Conservation (phyloP, 257 asterid genomes). For the Forsythia suspensa region DNA sequence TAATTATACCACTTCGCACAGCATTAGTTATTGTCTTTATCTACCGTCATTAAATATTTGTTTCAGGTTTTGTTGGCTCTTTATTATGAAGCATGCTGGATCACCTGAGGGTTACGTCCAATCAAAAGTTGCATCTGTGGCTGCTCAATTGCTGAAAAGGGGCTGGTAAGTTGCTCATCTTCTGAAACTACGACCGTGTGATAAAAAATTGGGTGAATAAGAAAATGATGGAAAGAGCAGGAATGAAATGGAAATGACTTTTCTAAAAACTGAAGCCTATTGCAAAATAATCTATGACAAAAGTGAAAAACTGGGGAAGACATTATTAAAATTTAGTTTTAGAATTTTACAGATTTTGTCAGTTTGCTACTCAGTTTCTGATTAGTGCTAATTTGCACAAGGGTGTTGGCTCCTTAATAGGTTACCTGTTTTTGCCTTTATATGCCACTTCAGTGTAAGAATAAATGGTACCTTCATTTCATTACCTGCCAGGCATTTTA, state of each 20-base stretch:
- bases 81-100: constrained; percentile 69
- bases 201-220: not conserved
- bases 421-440: not conserved
- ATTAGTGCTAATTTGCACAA: not conserved
- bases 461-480: not conserved
- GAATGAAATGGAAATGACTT: constrained; percentile 1
- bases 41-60: constrained; percentile 15
- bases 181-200: constrained; percentile 2
- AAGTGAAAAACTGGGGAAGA: not conserved
- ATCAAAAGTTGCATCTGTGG: constrained; percentile 82
- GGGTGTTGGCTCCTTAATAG: not conserved
- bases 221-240: not conserved
- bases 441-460: not conserved
- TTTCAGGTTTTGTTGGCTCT: constrained; percentile 86
- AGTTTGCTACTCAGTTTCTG: not conserved
- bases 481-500: not conserved
- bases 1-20: not conserved
- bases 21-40: constrained; percentile 7
- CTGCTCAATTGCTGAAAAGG: constrained; percentile 90
- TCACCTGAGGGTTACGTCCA: constrained; percentile 83
- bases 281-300: not conserved
- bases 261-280: not conserved
- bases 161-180: constrained; percentile 74
- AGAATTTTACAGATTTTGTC: not conserved
- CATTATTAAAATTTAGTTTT: not conserved